Base-by-base conservation (phyloP, 2,329 filamentous ascomycete species). In the Fusarium liriodendri region DNA sequence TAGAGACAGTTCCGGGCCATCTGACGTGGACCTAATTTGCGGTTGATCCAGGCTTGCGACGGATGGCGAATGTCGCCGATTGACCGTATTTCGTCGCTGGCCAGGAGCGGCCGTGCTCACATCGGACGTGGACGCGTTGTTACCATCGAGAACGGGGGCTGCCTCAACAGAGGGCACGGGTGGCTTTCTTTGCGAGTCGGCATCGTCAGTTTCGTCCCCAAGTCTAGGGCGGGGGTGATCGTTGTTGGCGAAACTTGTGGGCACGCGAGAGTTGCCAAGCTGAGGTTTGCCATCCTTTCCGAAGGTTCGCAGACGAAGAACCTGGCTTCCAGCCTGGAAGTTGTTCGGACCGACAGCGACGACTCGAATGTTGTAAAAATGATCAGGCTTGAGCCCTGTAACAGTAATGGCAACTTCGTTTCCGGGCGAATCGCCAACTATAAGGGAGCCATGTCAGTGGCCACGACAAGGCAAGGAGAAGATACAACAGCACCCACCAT, bases 341-440 rank as follows among this genome's bases (percentile, higher is more conserved):
- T 97, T 97, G 76, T 95, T 95, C 33, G 93, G 90, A 58, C 96
- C 97, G 63, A 98, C 93, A 42, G 96, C 95, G 76, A 98, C 94
- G 63, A 98, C 94, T 69, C 96, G 93, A 32, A 99, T 92, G 74
- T 97, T 97, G 84, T 98, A 98, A 79, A 95, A 97, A 78, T 94
- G 94, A 74, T 93, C 92, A 0, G 97, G 95, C 77, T 93, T 92
- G 9, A 99, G 87, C 42, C 95, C 95, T 35, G 93, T 95, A 64
- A 99, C 95, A 54, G 94, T 95, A 62, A 98, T 95, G n/a, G 95
- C 83, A 47, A 81, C 79, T 62, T 84, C 83, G 35, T 82, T 82
- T 32, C 82, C 82, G 9, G 81, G 92, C 52, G 95, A 94, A 79
- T 98, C 94, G 77, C 95, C 97, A 74, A 98, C 94, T 95, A 66